A percentile compares a stretch with the other conserved stretches of the same genome.
phyloP scores from a whole-genome alignment of 2,329 filamentous ascomycete genomes.

The Colletotrichum viniferum region DNA sequence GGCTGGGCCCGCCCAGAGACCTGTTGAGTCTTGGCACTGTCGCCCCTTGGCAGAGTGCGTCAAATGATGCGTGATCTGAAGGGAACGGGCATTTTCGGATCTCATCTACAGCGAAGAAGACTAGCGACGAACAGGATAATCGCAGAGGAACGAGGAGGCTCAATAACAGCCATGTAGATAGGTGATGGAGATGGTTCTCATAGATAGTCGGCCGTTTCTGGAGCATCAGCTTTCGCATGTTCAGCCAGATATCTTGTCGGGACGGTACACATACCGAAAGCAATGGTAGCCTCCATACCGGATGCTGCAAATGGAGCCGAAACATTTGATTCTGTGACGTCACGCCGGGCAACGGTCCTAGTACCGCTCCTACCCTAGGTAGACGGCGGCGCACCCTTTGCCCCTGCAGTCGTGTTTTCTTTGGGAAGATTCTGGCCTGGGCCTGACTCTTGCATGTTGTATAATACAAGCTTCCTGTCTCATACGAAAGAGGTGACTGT shows the following conservation, averaged over 20 bases:
- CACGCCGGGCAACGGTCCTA: not conserved
- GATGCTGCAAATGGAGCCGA: not conserved
- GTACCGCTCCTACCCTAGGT: not conserved
- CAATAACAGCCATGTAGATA: not conserved
- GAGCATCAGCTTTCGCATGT: not conserved
- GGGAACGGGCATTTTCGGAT: not conserved
- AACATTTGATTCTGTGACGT: not conserved
- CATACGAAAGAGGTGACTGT: not conserved
- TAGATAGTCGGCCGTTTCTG: not conserved
- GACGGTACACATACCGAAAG: not conserved
- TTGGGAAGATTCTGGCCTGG: not conserved
- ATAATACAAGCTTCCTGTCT: not conserved
- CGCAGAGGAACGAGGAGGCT: not conserved
- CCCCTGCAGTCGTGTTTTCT: not conserved
- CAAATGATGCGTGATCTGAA: not conserved
- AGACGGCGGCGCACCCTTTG: not conserved
- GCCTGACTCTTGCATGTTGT: not conserved
- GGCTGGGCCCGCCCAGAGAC: not conserved
- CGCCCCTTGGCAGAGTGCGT: not conserved
- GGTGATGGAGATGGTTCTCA: not conserved
- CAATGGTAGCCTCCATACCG: not conserved
- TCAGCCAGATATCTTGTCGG: not conserved
- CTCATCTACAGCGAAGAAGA: not conserved
- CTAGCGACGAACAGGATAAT: not conserved
- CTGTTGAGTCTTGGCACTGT: not conserved